Base-by-base conservation (phyloP, 108 stramenopile genomes). In the Stephanodiscus triporus region DNA sequence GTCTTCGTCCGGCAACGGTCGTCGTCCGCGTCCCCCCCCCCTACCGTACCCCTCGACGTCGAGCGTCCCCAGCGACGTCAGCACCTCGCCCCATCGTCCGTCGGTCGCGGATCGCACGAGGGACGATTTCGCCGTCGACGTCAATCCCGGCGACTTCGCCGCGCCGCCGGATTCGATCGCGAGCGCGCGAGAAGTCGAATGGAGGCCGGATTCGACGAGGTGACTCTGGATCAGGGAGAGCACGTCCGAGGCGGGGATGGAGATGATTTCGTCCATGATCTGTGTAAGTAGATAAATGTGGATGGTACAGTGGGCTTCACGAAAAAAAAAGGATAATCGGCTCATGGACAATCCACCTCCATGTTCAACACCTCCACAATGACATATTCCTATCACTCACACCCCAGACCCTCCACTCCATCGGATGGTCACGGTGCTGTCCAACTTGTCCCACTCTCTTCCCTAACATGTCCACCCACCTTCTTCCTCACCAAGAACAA, bases 161-260 rank as follows among this genome's bases (percentile, higher is more conserved):
- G 13, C 90, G 1, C 89, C 86, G 22, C 89, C 86, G n/a, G 87
- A 81, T 73, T 92, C 91, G 49, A 78, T 50, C n/a, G 78, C 85
- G 40, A 92, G 77, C 2, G 70, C 58, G 10, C 63, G 43, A 16
- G 80, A 85, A 22, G 91, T 73, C 57, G 87, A 54, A 37, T 86
- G 85, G 17, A 90, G 65, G 13, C 88, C 86, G 16, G 66, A 73
- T 68, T 88, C 84, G 40, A 87, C 86, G 58, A 92, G 83, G 51
- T 87, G 85, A 11, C 80, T 80, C 51, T 84, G 54, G 22, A 92
- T 84, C 8, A 92, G 68, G 17, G 86, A 83, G 19, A 92, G 42
- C 10, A 90, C 62, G 68, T 92, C 89, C 19, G 85, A 66, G 13
- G 88, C 75, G 7, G 86, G 84, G 32, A 89, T 78, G 17, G 65